phyloP scores from a whole-genome alignment of 805 yeast species.

The Priceomyces carsonii region DNA sequence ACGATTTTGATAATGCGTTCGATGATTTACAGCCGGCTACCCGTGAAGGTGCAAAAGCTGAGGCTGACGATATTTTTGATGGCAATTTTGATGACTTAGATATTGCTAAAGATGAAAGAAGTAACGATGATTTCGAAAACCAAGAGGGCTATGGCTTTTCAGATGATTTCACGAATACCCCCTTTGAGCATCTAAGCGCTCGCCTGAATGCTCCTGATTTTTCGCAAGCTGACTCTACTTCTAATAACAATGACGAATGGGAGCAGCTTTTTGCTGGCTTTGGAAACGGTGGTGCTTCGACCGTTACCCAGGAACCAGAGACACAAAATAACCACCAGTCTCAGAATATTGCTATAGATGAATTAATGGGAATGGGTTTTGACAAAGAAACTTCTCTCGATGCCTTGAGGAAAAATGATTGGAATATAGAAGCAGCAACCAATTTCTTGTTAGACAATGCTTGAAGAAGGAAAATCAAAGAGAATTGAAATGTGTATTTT shows the following conservation, averaged over 20 bases:
- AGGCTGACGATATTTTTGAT: slow-evolving; percentile 29
- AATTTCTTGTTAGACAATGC: slow-evolving; percentile 78
- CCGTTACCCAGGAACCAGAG: slow-evolving; percentile 7
- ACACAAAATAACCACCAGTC: slow-evolving; percentile 10
- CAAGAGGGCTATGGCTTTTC: slow-evolving; percentile 25
- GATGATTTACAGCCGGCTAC: slow-evolving; percentile 39
- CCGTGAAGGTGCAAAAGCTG: slow-evolving; percentile 13
- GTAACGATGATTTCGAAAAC: slow-evolving; percentile 27
- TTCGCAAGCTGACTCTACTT: slow-evolving; percentile 36
- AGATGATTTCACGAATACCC: slow-evolving; percentile 31
- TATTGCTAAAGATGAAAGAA: slow-evolving; percentile 30
- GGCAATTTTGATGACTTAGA: slow-evolving; percentile 42
- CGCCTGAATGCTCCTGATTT: slow-evolving; percentile 12
- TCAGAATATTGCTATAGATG: slow-evolving; percentile 66
- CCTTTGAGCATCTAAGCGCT: slow-evolving; percentile 7
- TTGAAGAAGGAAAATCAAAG: slow-evolving; percentile 25
- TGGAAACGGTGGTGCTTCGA: slow-evolving; percentile 48
- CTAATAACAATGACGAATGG: slow-evolving; percentile 71
- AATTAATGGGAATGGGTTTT: slow-evolving; percentile 90
- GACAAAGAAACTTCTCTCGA: slow-evolving; percentile 59
- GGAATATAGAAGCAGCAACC: slow-evolving; percentile 86
- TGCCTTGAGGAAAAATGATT: slow-evolving; percentile 68
- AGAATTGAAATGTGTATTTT: neutral
- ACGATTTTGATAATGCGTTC: slow-evolving; percentile 38
- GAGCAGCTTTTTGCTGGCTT: slow-evolving; percentile 90